phyloP scores from a whole-genome alignment of 2,329 filamentous ascomycete genomes.

The Boeremia exigua region DNA sequence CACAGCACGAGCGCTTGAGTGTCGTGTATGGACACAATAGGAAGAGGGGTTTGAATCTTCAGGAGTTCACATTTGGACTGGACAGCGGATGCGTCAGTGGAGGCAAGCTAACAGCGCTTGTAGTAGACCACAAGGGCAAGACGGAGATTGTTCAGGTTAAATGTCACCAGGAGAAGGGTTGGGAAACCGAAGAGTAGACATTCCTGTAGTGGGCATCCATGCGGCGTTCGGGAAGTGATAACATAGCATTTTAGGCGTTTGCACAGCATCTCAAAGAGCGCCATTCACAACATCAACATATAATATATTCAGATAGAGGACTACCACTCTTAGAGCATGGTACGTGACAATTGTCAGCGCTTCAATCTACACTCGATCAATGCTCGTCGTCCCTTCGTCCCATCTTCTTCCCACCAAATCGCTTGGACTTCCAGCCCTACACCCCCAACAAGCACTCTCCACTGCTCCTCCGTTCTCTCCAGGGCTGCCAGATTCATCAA shows the following conservation, averaged over 20 bases:
- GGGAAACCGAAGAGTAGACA: conserved; percentile 23
- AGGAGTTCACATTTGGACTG: conserved; percentile 79
- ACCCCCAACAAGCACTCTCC: conserved; percentile 40
- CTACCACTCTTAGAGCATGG: neutral
- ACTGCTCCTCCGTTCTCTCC: conserved; percentile 52
- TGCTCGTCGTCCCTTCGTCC: neutral
- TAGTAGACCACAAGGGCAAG: conserved; percentile 66
- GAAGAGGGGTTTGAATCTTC: conserved; percentile 69
- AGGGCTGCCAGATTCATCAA: conserved; percentile 51
- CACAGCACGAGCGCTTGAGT: conserved; percentile 58
- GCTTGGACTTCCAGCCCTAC: conserved; percentile 47
- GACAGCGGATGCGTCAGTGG: conserved; percentile 85
- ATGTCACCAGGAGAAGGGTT: conserved; percentile 42
- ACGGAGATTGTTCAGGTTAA: conserved; percentile 46
- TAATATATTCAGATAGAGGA: neutral
- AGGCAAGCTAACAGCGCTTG: conserved; percentile 74
- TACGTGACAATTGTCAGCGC: neutral
- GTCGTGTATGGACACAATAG: conserved; percentile 77
- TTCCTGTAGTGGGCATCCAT: neutral
- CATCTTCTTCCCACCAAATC: conserved; percentile 36
- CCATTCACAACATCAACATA: neutral
- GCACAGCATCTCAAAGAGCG: neutral
- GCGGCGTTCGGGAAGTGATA: conserved; percentile 5
- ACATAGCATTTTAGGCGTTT: conserved; percentile 12
- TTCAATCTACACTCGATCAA: conserved; percentile 7